Conservation (phyloP, 1,139 yeast genomes). For the Kodamaea suecica region DNA sequence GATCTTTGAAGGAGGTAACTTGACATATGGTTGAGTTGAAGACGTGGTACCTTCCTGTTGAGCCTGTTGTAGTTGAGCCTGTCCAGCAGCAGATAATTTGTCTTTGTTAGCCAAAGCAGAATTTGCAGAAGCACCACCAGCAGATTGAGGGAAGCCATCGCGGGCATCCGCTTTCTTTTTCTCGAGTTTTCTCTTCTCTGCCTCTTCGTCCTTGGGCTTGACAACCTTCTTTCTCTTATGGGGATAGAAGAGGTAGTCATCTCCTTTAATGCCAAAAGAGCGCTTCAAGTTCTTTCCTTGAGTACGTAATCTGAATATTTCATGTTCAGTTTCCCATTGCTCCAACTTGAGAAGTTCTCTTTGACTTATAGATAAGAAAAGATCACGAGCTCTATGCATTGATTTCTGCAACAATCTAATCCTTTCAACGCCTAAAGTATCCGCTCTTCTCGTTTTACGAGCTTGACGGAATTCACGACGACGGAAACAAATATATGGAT, state of each 20-base stretch:
- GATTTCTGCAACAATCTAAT: slow-evolving; percentile 73
- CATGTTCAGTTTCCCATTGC: slow-evolving; percentile 55
- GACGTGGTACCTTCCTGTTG: slow-evolving; percentile 28
- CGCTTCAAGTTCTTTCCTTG: slow-evolving; percentile 73
- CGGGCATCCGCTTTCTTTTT: slow-evolving; percentile 22
- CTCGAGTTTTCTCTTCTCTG: slow-evolving; percentile 24
- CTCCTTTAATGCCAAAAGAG: slow-evolving; percentile 71
- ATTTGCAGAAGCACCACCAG: slow-evolving; percentile 11
- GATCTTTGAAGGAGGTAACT: slow-evolving; percentile 83
- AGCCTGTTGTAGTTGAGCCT: slow-evolving; percentile 18
- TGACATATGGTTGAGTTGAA: slow-evolving; percentile 74
- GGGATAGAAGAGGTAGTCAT: slow-evolving; percentile 78
- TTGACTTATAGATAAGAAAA: slow-evolving; percentile 67
- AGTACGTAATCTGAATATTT: slow-evolving; percentile 67
- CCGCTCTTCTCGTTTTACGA: slow-evolving; percentile 94
- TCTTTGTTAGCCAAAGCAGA: slow-evolving; percentile 20
- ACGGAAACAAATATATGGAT: slow-evolving; percentile 94
- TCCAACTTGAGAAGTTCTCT: slow-evolving; percentile 68
- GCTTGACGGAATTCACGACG: slow-evolving; percentile 95
- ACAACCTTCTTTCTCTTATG: slow-evolving; percentile 69
- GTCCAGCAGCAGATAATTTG: slow-evolving; percentile 10
- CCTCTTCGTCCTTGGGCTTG: slow-evolving; percentile 38
- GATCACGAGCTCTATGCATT: slow-evolving; percentile 69
- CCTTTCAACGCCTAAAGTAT: slow-evolving; percentile 84
- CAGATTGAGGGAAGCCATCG: slow-evolving; percentile 12